phyloP scores from a whole-genome alignment of 768 basidiomycete genomes.

The Leccinum pellstonianum region DNA sequence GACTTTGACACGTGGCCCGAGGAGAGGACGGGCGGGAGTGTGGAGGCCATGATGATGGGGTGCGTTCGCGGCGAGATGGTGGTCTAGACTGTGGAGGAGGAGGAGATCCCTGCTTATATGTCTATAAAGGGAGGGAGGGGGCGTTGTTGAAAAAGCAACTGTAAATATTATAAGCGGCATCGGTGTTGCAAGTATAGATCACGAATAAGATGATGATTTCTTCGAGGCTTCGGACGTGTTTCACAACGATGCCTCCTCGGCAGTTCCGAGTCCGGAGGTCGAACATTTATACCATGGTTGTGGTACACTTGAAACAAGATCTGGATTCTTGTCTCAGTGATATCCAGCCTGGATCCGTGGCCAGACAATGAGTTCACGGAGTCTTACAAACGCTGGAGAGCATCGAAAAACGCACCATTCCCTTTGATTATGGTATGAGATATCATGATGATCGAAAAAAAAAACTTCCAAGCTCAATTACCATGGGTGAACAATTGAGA shows the following conservation, averaged over 20 bases:
- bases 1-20: constrained; percentile 75
- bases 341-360: neutral
- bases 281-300: neutral
- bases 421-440: neutral
- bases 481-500: neutral
- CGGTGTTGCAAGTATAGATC: neutral
- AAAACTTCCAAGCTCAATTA: neutral
- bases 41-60: constrained; percentile 68
- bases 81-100: constrained; percentile 29
- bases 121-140: too few relatives aligned
- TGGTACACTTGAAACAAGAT: too few relatives aligned
- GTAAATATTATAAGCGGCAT: too few relatives aligned
- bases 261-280: too few relatives aligned
- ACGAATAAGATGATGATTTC: neutral
- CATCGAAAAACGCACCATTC: neutral
- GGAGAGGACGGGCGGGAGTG: constrained; percentile 55
- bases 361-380: too few relatives aligned
- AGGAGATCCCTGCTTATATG: too few relatives aligned
- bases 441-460: neutral
- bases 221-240: neutral
- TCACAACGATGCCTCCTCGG: neutral
- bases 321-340: too few relatives aligned
- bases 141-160: too few relatives aligned
- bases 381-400: neutral
- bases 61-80: constrained; percentile 62